These are phyloP conservation scores for Boletus semigastroideus DNA, from an alignment of 1,284 basidiomycete species.

Conservation along the genomic window DNA sequence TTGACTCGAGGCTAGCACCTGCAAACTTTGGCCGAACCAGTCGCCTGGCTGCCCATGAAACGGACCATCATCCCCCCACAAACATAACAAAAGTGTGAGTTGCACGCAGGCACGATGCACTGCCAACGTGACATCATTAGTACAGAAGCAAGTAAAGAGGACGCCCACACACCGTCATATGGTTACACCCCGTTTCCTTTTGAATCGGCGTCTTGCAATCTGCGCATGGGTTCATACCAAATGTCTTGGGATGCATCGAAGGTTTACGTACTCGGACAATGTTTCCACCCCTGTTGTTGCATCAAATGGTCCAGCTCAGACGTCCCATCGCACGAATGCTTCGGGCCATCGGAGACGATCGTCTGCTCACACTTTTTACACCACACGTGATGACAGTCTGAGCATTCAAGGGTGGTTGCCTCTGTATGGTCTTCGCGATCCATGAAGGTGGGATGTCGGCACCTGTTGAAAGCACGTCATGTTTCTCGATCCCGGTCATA, in stretches of 20 bases:
- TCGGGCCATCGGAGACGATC: slow-evolving; percentile 35
- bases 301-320: slow-evolving; percentile 52
- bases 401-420: slow-evolving; percentile 40
- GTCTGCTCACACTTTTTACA: slow-evolving; percentile 53
- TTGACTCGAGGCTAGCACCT: too few species aligned
- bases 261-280: slow-evolving; percentile 49
- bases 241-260: not conserved
- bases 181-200: slow-evolving; percentile 62
- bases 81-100: slow-evolving; percentile 61
- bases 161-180: slow-evolving; percentile 54
- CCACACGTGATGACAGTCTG: slow-evolving; percentile 51
- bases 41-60: too few species aligned
- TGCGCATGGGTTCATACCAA: slow-evolving; percentile 20
- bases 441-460: slow-evolving; percentile 45
- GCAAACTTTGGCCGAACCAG: too few species aligned
- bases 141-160: not conserved
- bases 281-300: slow-evolving; percentile 52
- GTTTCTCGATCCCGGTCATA: not conserved
- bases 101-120: slow-evolving; percentile 61
- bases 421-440: slow-evolving; percentile 48
- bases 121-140: slow-evolving; percentile 29
- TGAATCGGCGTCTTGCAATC: slow-evolving; percentile 58
- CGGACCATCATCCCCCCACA: slow-evolving; percentile 38
- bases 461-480: slow-evolving; percentile 35
- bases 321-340: slow-evolving; percentile 59